phyloP scores from a whole-genome alignment of 2,329 filamentous ascomycete genomes.

The Venturia nashicola region DNA sequence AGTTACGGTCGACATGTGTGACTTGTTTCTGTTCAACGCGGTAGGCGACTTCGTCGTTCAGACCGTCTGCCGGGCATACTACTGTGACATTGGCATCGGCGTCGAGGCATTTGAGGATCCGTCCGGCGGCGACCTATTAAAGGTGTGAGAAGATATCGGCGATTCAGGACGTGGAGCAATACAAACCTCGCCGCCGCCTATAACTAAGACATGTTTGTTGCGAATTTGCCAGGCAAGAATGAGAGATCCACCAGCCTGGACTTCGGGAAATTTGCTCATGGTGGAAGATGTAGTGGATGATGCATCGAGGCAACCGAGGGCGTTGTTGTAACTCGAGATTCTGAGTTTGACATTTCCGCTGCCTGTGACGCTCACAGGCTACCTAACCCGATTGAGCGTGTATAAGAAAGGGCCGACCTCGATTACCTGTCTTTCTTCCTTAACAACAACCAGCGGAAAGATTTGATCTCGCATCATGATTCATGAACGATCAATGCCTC shows the following conservation, averaged over 20 bases:
- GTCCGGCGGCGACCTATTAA: constrained; percentile 78
- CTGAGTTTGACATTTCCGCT: background rate
- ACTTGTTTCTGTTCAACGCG: constrained; percentile 61
- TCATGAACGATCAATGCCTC: no score
- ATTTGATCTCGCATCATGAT: no score
- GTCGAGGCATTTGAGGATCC: constrained; percentile 87
- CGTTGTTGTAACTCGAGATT: background rate
- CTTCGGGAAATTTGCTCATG: constrained; percentile 50
- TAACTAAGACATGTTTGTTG: constrained; percentile 77
- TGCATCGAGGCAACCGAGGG: background rate
- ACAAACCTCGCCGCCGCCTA: constrained; percentile 81
- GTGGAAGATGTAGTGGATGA: background rate
- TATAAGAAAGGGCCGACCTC: background rate
- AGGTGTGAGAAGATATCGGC: constrained; percentile 11
- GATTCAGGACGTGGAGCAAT: background rate
- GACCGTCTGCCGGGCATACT: constrained; percentile 63
- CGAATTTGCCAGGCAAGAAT: constrained; percentile 94
- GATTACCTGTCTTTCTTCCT: no score
- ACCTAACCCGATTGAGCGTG: background rate
- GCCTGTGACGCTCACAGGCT: background rate
- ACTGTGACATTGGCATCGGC: constrained; percentile 86
- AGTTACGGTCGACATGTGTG: constrained; percentile 66
- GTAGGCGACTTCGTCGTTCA: constrained; percentile 80
- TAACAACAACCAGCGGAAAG: background rate
- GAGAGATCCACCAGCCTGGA: constrained; percentile 83